These are phyloP conservation scores for Mucor saturninus DNA, from an alignment of 371 early-diverging fungal genomes.

Conservation along the genomic window DNA sequence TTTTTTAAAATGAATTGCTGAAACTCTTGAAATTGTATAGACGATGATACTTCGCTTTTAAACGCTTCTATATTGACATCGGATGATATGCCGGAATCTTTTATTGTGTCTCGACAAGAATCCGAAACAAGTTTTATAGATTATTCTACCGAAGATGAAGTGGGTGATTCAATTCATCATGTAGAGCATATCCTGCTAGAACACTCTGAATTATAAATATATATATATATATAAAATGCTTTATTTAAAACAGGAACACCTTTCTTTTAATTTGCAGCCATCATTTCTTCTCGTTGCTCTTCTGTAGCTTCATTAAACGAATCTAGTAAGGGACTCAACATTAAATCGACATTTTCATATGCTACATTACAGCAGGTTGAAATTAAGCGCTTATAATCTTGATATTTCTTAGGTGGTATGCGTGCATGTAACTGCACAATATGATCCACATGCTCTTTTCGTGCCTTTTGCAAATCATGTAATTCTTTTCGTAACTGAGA, in stretches of 20 bases:
- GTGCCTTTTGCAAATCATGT: constrained; percentile 5
- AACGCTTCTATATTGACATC: constrained; percentile 5
- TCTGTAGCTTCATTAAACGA: constrained; percentile 26
- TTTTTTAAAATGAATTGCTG: background rate
- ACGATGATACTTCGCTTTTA: constrained; percentile 7
- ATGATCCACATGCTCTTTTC: constrained; percentile 28
- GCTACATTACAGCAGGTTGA: constrained; percentile 53
- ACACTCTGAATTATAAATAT: background rate
- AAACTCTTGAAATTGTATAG: background rate
- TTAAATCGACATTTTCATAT: constrained; percentile 53
- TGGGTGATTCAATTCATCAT: constrained; percentile 14
- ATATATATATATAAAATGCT: background rate
- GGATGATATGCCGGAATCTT: constrained; percentile 25
- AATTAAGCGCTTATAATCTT: constrained; percentile 54
- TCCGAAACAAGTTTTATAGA: constrained; percentile 8
- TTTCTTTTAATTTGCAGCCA: background rate
- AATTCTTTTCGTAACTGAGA: constrained; percentile 16
- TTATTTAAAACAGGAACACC: background rate
- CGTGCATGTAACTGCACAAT: constrained; percentile 28
- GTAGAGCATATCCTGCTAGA: constrained; percentile 14
- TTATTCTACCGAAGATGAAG: constrained; percentile 1
- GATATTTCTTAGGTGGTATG: constrained; percentile 42
- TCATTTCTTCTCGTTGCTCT: background rate
- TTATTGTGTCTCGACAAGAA: constrained; percentile 13
- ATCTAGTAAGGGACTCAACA: constrained; percentile 43